Evolutionary conservation across 2,329 filamentous ascomycete species (phyloP).

Genomic region (Botrytis byssoidea): DNA sequence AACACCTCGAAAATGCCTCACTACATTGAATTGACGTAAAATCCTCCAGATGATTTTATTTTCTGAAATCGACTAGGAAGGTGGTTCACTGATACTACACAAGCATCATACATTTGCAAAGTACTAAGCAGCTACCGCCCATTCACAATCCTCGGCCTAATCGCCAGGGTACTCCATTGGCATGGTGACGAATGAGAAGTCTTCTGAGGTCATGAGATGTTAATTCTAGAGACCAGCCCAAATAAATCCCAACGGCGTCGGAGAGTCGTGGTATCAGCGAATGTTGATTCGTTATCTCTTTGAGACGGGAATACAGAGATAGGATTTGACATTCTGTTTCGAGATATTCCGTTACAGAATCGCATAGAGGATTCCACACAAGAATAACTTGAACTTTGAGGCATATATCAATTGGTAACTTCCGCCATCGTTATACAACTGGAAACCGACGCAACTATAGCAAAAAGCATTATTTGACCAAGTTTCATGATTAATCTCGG

Average conservation of each 20-base stretch:
- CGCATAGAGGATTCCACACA: not conserved
- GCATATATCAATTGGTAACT: not conserved
- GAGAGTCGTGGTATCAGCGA: not conserved
- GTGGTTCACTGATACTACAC: not conserved
- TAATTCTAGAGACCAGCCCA: too few relatives aligned
- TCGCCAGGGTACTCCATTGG: not conserved
- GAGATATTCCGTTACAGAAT: not conserved
- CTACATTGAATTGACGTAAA: not conserved
- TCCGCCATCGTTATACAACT: not conserved
- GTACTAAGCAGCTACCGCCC: not conserved
- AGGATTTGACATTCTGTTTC: not conserved
- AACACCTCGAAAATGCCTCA: not conserved
- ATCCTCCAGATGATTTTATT: not conserved
- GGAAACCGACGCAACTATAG: not conserved
- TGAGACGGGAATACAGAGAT: not conserved
- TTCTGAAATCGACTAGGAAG: too few relatives aligned
- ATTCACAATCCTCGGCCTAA: not conserved
- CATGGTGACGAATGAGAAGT: not conserved
- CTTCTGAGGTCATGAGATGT: not conserved
- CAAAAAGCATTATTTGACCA: not conserved
- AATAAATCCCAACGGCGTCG: too few relatives aligned
- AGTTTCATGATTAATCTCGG: not conserved
- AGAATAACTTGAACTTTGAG: not conserved
- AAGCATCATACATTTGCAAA: not conserved
- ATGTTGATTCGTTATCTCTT: too few relatives aligned